A percentile compares a stretch with the other conserved stretches of the same genome.
Conservation (phyloP, 331 rosid species). For the Rosa hybrid region DNA sequence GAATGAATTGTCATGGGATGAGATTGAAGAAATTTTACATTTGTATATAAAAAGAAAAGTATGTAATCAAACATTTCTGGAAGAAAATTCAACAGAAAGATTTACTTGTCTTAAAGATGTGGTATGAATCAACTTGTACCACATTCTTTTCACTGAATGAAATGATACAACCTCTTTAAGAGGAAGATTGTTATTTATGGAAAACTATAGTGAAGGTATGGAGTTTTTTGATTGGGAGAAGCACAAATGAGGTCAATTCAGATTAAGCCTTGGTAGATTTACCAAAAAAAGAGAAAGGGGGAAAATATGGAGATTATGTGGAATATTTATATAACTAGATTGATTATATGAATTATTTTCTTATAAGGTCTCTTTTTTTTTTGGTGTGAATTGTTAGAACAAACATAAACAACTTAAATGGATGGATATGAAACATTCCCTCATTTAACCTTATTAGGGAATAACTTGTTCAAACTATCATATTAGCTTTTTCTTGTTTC, state of each 20-base stretch:
- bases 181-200: background rate
- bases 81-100: background rate
- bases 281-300: background rate
- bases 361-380: background rate
- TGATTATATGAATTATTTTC: background rate
- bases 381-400: background rate
- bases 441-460: background rate
- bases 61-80: background rate
- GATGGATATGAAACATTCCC: background rate
- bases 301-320: slow-evolving; percentile 1
- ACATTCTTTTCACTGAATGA: background rate
- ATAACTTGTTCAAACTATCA: background rate
- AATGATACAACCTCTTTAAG: background rate
- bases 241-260: background rate
- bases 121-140: background rate
- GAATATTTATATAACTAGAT: background rate
- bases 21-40: background rate
- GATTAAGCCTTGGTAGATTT: background rate
- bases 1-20: background rate
- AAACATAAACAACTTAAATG: background rate
- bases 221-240: background rate
- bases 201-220: background rate
- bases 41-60: background rate
- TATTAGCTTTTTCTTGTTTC: background rate
- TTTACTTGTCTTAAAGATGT: background rate